Evolutionary conservation across 1,139 yeast genomes (phyloP).

Genomic region (Yamadazyma sp.): DNA sequence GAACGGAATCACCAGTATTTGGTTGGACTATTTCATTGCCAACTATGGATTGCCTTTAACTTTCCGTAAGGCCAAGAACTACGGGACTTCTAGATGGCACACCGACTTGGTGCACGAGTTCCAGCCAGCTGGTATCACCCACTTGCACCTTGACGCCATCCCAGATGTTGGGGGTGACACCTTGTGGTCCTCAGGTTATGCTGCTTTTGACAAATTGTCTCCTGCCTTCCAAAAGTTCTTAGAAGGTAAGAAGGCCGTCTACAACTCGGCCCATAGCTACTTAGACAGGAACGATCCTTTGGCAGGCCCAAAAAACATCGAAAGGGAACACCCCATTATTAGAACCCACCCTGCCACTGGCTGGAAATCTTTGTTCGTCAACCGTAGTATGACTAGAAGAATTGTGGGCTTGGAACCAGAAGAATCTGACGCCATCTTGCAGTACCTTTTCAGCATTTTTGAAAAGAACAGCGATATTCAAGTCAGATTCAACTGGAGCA

Average conservation of each 20-base stretch:
- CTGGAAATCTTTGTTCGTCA: constrained; percentile 40
- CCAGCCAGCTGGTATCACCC: constrained; percentile 42
- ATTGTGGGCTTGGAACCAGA: constrained; percentile 25
- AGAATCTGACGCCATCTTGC: constrained; percentile 32
- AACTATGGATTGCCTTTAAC: constrained; percentile 22
- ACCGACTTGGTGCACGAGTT: constrained; percentile 38
- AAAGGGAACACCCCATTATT: constrained; percentile 40
- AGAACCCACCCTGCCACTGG: constrained; percentile 49
- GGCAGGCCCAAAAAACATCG: constrained; percentile 34
- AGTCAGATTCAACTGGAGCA: constrained; percentile 47
- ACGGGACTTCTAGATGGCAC: constrained; percentile 38
- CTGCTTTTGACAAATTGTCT: constrained; percentile 39
- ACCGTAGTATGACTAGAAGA: constrained; percentile 25
- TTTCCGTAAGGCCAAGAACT: constrained; percentile 26
- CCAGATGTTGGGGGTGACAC: constrained; percentile 41
- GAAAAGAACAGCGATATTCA: constrained; percentile 45
- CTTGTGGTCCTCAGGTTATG: constrained; percentile 38
- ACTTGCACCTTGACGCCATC: constrained; percentile 35
- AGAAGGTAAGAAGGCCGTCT: constrained; percentile 38
- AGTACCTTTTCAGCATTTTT: constrained; percentile 30
- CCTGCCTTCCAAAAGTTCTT: constrained; percentile 36
- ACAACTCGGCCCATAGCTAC: constrained; percentile 35
- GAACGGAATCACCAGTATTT: constrained; percentile 50
- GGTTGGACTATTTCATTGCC: constrained; percentile 46
- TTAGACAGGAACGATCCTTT: constrained; percentile 33